A percentile compares a stretch with the other conserved stretches of the same genome.
These are phyloP conservation scores for Prosopis cineraria DNA, from an alignment of 306 rosid genomes.

Conservation along the genomic window DNA sequence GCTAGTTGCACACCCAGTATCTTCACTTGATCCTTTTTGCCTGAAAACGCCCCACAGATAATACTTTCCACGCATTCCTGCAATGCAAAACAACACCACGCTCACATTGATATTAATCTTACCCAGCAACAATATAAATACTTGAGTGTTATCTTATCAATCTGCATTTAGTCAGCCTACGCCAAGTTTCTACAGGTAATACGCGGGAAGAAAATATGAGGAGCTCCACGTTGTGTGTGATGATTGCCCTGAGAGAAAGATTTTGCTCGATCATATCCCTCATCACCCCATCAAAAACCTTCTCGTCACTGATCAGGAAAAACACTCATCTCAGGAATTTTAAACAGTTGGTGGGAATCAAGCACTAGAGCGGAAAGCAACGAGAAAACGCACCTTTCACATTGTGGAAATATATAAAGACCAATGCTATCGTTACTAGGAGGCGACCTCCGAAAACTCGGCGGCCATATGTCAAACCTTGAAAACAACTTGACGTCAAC, in stretches of 20 bases:
- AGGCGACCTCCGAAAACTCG: conserved; percentile 26
- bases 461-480: conserved; percentile 33
- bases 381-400: conserved; percentile 36
- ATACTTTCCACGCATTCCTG: conserved; percentile 37
- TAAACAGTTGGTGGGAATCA: too few species aligned
- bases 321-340: background rate
- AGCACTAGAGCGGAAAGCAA: background rate
- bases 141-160: background rate
- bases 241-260: conserved; percentile 27
- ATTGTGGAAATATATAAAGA: conserved; percentile 36
- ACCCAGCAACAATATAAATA: background rate
- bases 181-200: conserved; percentile 33
- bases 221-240: conserved; percentile 25
- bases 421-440: conserved; percentile 30
- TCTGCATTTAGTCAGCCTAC: conserved; percentile 28
- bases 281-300: conserved; percentile 27
- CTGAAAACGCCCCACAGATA: too few species aligned
- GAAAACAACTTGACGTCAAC: conserved; percentile 27
- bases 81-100: conserved; percentile 14
- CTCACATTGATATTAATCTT: too few species aligned
- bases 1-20: too few species aligned
- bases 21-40: too few species aligned
- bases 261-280: conserved; percentile 26
- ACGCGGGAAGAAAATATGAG: conserved; percentile 38
- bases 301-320: conserved; percentile 35